phyloP scores from a whole-genome alignment of 352 stramenopile genomes.

The Phytophthora citricola region DNA sequence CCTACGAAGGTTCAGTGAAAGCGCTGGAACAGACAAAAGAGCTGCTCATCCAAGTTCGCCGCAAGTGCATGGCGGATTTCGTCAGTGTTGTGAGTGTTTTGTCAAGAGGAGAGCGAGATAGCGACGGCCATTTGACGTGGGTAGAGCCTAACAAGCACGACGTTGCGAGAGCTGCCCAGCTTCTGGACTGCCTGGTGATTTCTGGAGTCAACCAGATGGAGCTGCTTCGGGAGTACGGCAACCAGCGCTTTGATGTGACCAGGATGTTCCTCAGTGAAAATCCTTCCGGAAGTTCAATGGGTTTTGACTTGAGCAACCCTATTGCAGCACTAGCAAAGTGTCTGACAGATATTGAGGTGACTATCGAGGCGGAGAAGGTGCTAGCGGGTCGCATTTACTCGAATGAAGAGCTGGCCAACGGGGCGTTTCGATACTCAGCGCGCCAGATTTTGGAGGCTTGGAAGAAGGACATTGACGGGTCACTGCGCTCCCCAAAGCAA shows the following conservation, averaged over 20 bases:
- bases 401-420: constrained; percentile 67
- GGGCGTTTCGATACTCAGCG: constrained; percentile 61
- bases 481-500: constrained; percentile 26
- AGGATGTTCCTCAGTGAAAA: constrained; percentile 61
- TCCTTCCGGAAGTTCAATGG: constrained; percentile 33
- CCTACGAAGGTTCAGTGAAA: constrained; percentile 79
- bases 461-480: constrained; percentile 49
- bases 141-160: constrained; percentile 60
- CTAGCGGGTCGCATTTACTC: constrained; percentile 59
- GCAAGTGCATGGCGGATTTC: constrained; percentile 77
- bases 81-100: constrained; percentile 72
- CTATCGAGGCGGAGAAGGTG: constrained; percentile 64
- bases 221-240: constrained; percentile 69
- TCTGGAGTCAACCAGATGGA: constrained; percentile 58
- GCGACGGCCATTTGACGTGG: constrained; percentile 38
- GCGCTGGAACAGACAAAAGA: constrained; percentile 73
- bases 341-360: constrained; percentile 60
- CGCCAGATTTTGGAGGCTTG: constrained; percentile 64
- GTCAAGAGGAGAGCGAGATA: constrained; percentile 50
- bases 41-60: constrained; percentile 60
- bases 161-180: constrained; percentile 55
- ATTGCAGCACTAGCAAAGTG: constrained; percentile 45
- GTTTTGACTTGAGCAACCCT: constrained; percentile 41
- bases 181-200: constrained; percentile 69
- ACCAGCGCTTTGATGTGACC: constrained; percentile 70